Base-by-base conservation (phyloP, 2,329 filamentous ascomycete genomes). In the Sporothrix pseudoabietina region DNA sequence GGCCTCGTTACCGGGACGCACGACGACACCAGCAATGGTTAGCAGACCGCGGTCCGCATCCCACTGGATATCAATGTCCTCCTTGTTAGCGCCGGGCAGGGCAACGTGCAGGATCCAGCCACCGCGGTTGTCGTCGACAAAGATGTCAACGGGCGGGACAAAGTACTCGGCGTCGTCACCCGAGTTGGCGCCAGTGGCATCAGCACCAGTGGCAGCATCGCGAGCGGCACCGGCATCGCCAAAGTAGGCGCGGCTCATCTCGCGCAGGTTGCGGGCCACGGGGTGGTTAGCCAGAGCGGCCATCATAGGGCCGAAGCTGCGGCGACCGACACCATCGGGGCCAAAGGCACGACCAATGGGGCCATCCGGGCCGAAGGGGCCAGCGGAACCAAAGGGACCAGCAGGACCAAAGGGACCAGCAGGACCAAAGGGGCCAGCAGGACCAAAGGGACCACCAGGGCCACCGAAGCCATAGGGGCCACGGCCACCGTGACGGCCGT, bases 11-110 rank as follows among this genome's bases (percentile, higher is more conserved):
- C 89, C 91, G 3, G 90, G 91, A 1, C 92, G 87, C 80, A 94
- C 87, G 9, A 94, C 86, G 0, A 94, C 90, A 70, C 93, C 93
- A 0, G 90, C 86, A 72, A 97, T 83, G 77, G 86, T 88, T 57
- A 97, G 83, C 72, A 87, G 84, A 65, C 85, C 87, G 78, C 88
- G 89, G 74, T 93, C 90, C 0, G 88, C 85, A 77, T 95, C 89
- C 88, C 92, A 97, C 80, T 90, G 90, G 63, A 96, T 88, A 73
- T 87, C 91, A 6, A 96, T 84, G 78, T 78, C 74, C 78, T 93
- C 87, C 82, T 94, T 94, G 82, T 90, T 90, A 1, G 91, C 92
- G 35, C 93, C 93, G 0, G 94, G 92, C 0, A 97, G 85, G 0
- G 92, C 90, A 78, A 75, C 83, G 80, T 96, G 92, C 9, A 96